phyloP scores from a whole-genome alignment of 768 basidiomycete genomes.

The Dentipellis sp. region DNA sequence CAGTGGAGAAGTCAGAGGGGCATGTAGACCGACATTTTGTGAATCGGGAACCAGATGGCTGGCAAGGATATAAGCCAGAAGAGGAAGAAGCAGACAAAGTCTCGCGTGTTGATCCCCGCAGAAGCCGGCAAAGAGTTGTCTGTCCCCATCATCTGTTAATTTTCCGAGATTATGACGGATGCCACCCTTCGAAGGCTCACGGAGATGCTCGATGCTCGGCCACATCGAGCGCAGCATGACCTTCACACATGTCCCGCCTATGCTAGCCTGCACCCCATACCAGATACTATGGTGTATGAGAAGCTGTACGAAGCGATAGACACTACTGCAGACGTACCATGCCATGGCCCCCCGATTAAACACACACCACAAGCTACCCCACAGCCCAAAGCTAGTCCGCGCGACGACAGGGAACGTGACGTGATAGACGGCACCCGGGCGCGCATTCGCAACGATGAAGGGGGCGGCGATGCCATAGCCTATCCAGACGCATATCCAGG shows the following conservation, averaged over 20 bases:
- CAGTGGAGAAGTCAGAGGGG: slow-evolving; percentile 2
- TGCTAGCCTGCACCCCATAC: slow-evolving; percentile 76
- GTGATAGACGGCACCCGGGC: slow-evolving; percentile 70
- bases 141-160: slow-evolving; percentile 18
- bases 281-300: slow-evolving; percentile 42
- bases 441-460: slow-evolving; percentile 70
- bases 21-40: slow-evolving; percentile 51
- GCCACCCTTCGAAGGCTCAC: slow-evolving; percentile 27
- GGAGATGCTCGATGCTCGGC: slow-evolving; percentile 61
- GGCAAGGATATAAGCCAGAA: slow-evolving; percentile 80
- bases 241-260: slow-evolving; percentile 72
- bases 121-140: slow-evolving; percentile 66
- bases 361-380: slow-evolving; percentile 71
- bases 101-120: slow-evolving; percentile 65
- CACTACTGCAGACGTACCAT: slow-evolving; percentile 37
- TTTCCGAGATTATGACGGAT: neutral
- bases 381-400: slow-evolving; percentile 71
- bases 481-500: slow-evolving; percentile 74
- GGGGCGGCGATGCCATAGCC: slow-evolving; percentile 35
- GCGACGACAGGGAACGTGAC: slow-evolving; percentile 70
- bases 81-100: slow-evolving; percentile 77
- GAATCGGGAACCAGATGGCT: slow-evolving; percentile 76
- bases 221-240: slow-evolving; percentile 72
- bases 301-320: neutral
- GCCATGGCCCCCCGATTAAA: slow-evolving; percentile 70